Evolutionary conservation across 192 early-diverging fungal species (phyloP), one percentile per base, ranked within the genome.

Genomic region (Coemansia nantahalensis): DNA sequence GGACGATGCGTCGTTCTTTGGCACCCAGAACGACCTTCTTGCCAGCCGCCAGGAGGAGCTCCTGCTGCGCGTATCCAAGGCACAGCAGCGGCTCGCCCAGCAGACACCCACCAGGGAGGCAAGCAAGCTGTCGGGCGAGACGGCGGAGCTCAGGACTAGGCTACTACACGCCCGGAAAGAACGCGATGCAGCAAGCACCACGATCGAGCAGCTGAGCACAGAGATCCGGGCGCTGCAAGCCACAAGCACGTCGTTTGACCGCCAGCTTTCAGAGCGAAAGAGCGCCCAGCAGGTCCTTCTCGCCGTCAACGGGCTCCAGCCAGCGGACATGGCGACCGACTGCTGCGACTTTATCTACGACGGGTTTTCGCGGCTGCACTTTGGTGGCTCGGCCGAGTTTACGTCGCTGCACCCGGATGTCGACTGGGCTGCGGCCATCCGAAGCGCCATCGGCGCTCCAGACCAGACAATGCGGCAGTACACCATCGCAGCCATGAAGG

Each of bases 281-380:
- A 62, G 65, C 38, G 50, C 61, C 16, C 72, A 68, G 39, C 56
- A 55, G 51, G 52, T 75, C 14, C 40, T 75, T 31, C 53, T 75
- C 44, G 65, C 72, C 2, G 63, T 75, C 33, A 75, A 75, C 35
- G 72, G 72, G 11, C 52, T 75, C 3, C 56, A 64, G 46, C 59
- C 66, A 21, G 45, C 51, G 0, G 67, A 63, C 2, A 60, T 49
- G 17, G 36, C 46, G n/a, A 56, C 59, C 14, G 56, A 59, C 16
- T 34, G 55, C 12, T 75, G 72, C 39, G 65, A 68, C 47, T 75
- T 75, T 64, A 52, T 68, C 7, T 75, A 75, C 38, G 72, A 75
- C 47, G 51, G 32, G 39, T 75, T 68, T 22, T 21, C 65, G 23
- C 68, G 68, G 34, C 52, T 75, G 2, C 59, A 64, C 19, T 30